Conservation (phyloP, 2,329 filamentous ascomycete genomes). For the Penicillium expansum region DNA sequence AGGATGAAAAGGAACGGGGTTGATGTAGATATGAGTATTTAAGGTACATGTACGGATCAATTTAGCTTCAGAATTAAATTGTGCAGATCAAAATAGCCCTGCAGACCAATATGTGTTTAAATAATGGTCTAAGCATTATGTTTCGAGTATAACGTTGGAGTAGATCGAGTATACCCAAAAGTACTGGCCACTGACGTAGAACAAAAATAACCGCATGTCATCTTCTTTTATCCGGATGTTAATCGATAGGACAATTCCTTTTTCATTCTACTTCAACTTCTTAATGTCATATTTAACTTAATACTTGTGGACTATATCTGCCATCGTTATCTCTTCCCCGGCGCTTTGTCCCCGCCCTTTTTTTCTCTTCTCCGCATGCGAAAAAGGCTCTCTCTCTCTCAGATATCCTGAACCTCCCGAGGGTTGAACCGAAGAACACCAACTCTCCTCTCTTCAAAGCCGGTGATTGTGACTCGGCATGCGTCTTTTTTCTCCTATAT, state of each 20-base stretch:
- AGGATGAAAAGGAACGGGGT: not conserved
- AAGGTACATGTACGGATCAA: too few species aligned
- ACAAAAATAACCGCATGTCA: not conserved
- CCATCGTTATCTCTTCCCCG: not conserved
- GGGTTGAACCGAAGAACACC: not conserved
- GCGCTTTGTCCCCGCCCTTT: not conserved
- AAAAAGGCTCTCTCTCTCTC: not conserved
- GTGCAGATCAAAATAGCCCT: not conserved
- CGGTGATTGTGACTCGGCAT: not conserved
- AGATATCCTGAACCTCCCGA: slow-evolving; percentile 11
- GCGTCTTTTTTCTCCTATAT: slow-evolving; percentile 13
- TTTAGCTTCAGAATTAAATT: not conserved
- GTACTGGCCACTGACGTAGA: slow-evolving; percentile 6
- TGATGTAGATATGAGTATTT: not conserved
- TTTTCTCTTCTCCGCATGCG: slow-evolving; percentile 1
- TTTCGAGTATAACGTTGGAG: not conserved
- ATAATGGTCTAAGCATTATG: not conserved
- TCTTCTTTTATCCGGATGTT: not conserved
- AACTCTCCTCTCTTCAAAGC: slow-evolving; percentile 8
- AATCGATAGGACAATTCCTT: not conserved
- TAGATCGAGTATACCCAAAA: not conserved
- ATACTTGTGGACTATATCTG: not conserved
- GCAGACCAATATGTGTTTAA: too few species aligned
- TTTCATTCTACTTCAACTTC: not conserved
- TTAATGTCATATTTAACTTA: not conserved